Percentiles rank a stretch among this genome's conserved stretches.
phyloP scores from a whole-genome alignment of 2,329 filamentous ascomycete genomes.

The Xylaria sp. region DNA sequence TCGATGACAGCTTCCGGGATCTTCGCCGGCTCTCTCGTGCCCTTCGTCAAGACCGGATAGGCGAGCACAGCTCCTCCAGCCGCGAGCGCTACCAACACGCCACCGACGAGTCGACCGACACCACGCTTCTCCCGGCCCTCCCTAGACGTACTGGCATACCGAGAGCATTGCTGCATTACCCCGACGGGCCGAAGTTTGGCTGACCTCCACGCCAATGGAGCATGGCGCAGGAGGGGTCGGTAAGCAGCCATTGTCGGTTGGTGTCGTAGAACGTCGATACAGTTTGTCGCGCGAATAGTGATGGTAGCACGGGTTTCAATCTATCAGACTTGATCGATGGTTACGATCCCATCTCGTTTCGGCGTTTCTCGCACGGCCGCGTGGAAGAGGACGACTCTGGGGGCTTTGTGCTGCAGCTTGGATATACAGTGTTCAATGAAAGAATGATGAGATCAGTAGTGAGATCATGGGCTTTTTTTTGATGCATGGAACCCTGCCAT shows the following conservation, averaged over 20 bases:
- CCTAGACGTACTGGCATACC: slow-evolving; percentile 41
- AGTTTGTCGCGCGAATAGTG: not conserved
- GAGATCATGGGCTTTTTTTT: slow-evolving; percentile 29
- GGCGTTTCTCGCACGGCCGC: not conserved
- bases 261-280: slow-evolving; percentile 1
- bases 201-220: slow-evolving; percentile 27
- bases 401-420: not conserved
- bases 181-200: slow-evolving; percentile 3
- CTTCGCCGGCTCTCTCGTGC: slow-evolving; percentile 36
- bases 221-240: slow-evolving; percentile 26
- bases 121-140: slow-evolving; percentile 21
- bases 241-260: slow-evolving; percentile 25
- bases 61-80: slow-evolving; percentile 44
- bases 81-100: slow-evolving; percentile 42
- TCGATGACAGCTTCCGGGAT: slow-evolving; percentile 63
- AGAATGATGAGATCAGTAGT: slow-evolving; percentile 34
- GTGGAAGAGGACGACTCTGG: not conserved
- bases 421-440: not conserved
- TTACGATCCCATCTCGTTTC: slow-evolving; percentile 27
- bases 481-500: not conserved
- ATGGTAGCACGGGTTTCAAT: not conserved
- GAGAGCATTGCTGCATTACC: slow-evolving; percentile 35
- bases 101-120: slow-evolving; percentile 40
- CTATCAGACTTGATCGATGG: not conserved
- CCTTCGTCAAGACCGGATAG: slow-evolving; percentile 41